Conservation (phyloP, 345 rosid species). For the Salix purpurea region DNA sequence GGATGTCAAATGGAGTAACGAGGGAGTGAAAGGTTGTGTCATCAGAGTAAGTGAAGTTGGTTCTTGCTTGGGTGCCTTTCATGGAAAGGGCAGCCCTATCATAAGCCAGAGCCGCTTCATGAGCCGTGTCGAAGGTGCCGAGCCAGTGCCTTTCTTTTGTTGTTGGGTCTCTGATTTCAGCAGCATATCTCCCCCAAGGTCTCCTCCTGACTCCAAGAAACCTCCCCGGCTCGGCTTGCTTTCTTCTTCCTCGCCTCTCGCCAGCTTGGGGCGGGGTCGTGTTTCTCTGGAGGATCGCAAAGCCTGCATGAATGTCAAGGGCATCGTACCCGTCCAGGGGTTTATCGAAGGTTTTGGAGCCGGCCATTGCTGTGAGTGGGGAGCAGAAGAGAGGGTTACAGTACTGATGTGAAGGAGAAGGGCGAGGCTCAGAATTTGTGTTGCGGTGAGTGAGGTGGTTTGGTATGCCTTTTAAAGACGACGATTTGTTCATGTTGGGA, state of each 20-base stretch:
- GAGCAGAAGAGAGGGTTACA: neutral
- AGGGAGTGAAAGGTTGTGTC: conserved; percentile 41
- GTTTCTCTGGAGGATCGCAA: conserved; percentile 54
- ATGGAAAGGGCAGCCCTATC: conserved; percentile 96
- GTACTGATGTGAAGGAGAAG: neutral
- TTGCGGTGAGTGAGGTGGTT: neutral
- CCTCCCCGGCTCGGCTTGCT: conserved; percentile 82
- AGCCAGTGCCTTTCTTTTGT: conserved; percentile 99
- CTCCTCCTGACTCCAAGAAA: conserved; percentile 87
- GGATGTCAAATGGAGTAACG: conserved; percentile 46
- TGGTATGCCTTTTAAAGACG: conserved; percentile 34
- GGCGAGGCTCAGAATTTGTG: no score
- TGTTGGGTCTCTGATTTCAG: conserved; percentile 91
- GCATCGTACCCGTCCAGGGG: conserved; percentile 21
- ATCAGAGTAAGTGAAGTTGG: conserved; percentile 70
- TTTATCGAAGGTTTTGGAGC: conserved; percentile 31
- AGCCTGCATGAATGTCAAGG: conserved; percentile 34
- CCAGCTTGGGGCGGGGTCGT: conserved; percentile 41
- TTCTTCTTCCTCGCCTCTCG: conserved; percentile 76
- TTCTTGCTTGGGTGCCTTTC: conserved; percentile 91
- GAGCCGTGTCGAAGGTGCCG: conserved; percentile 96
- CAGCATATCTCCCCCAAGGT: conserved; percentile 98
- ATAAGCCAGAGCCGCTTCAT: conserved; percentile 94
- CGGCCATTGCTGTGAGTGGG: conserved; percentile 15
- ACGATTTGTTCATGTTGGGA: conserved; percentile 20